Evolutionary conservation across 1,284 basidiomycete species (phyloP), one percentile per base, ranked within the genome.

Genomic region (Cutaneotrichosporon sp.): DNA sequence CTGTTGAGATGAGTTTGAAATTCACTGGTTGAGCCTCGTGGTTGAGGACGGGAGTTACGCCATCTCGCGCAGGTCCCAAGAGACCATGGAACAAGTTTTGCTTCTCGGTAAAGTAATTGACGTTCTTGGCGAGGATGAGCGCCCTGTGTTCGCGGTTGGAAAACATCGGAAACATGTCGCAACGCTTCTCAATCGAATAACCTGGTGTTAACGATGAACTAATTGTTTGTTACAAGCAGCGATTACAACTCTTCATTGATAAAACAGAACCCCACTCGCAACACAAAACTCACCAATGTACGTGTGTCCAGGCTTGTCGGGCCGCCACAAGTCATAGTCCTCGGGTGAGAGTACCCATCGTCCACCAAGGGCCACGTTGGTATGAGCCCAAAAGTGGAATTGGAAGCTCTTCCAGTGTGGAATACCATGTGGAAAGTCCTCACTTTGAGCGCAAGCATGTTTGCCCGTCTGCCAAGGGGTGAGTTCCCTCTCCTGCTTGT

Each of bases 181-280:
- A 82, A 0, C 70, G 64, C 9, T 62, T 58, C 63, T 82, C 79
- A 63, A 82, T 72, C 40, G 75, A 79, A 60, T 82, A 82, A 52
- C 81, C 74, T 73, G 55, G 13, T 36, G 40, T 52, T 30, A 64
- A 59, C 40, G 26, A 8, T 34, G 10, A 34, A 34, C 10, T 10
- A 10, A 34, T 34, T 10, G 34, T 34, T 5, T 34, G 34, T n/a
- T n/a, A n/a, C 34, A 36, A 1, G 7, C 34, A 36, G 34, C 34
- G 8, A 36, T 36, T 5, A 13, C 34, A 8, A 36, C 34, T 49
- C 50, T 18, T 30, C 30, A 16, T 32, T 34, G 16, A 21, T 6
- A 38, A 38, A 50, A 16, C 16, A 16, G 26, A 1, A 26, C 26
- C 26, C 1, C 26, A 26, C 26, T 26, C n/a, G 26, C 26, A 26